phyloP scores from a whole-genome alignment of 2,329 filamentous ascomycete species.

The Cercospora sp. region DNA sequence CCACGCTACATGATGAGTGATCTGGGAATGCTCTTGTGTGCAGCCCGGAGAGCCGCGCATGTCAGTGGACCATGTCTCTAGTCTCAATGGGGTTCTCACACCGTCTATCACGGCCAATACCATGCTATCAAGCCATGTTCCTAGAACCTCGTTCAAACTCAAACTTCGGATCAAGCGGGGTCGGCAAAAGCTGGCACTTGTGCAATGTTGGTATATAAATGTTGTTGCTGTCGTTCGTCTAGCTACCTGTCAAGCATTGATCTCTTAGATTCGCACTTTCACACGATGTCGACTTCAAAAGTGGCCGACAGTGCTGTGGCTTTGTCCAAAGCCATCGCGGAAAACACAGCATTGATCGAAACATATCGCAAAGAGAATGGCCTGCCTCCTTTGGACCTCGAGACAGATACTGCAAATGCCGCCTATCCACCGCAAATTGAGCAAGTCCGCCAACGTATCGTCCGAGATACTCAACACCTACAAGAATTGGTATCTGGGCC shows the following conservation, averaged over 20 bases:
- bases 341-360: not conserved
- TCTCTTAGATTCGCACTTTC: not conserved
- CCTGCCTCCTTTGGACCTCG: not conserved
- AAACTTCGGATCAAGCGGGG: not conserved
- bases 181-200: not conserved
- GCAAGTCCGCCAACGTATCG: not conserved
- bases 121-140: not conserved
- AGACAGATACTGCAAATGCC: not conserved
- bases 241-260: not conserved
- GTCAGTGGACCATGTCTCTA: not conserved
- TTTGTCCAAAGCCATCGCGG: not conserved
- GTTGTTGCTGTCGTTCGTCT: not conserved
- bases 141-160: not conserved
- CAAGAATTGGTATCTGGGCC: not conserved
- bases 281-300: not conserved
- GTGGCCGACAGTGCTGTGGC: not conserved
- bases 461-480: not conserved
- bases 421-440: not conserved
- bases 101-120: not conserved
- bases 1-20: not conserved
- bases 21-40: not conserved
- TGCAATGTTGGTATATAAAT: not conserved
- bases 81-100: not conserved
- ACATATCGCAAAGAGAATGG: not conserved
- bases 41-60: not conserved